Evolutionary conservation across 805 yeast genomes (phyloP), one percentile per base, ranked within the genome.

Genomic region (Candida krabiensis): DNA sequence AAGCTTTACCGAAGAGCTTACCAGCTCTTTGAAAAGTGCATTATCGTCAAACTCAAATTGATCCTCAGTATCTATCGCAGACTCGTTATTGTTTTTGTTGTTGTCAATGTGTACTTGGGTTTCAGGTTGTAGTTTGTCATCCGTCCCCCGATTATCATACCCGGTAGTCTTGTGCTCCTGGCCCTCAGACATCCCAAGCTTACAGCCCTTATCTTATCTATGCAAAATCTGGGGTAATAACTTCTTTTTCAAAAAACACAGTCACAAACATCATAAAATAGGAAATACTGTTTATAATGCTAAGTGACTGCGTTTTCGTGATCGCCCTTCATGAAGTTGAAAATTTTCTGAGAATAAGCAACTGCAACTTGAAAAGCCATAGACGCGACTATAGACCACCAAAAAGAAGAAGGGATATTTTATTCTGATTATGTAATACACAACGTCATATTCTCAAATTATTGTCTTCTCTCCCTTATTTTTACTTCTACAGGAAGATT

Each of bases 211-310:
- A 44, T 43, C 52, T 48, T 34, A 45, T 44, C 40, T 34, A 22
- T 9, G n/a, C n/a, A 33, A 43, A 41, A 43, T 46, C 50, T 38
- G 53, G 53, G 53, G 50, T 43, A 40, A 32, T 8, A 17, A 26
- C 16, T 40, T 35, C 33, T 48, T 37, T 47, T 47, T 48, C 42
- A 19, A 27, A 46, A 49, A 49, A 49, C 46, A 46, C 53, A 49
- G 53, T 49, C 53, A 49, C 53, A 48, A 37, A 33, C 31, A 26
- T 37, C 30, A 25, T 33, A 30, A 44, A 44, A 40, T 17, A 34
- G 49, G 43, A 40, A 44, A 34, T 37, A 33, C 30, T 35, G 27
- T 19, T n/a, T 29, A 26, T 6, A 16, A 19, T 30, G 25, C 30
- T 24, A 23, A 30, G 40, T 26, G 31, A 30, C 40, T 30, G 40